phyloP scores from a whole-genome alignment of 2,329 filamentous ascomycete species.

The Penicillium aurantiogriseum region DNA sequence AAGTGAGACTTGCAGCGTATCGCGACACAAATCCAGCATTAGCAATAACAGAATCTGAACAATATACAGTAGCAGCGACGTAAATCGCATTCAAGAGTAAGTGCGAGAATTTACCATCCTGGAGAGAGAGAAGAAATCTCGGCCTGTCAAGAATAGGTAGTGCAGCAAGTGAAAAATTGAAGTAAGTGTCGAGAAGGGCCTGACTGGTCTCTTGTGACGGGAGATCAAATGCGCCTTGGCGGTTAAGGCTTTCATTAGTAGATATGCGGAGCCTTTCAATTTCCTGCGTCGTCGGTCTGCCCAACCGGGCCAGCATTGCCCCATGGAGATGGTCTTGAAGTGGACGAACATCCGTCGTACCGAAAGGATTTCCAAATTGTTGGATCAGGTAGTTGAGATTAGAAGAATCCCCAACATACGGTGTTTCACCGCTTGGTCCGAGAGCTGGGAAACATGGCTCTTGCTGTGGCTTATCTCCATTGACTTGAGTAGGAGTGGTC shows the following conservation, averaged over 20 bases:
- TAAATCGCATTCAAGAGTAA: slow-evolving; percentile 26
- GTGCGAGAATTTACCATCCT: slow-evolving; percentile 16
- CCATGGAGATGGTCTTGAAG: slow-evolving; percentile 22
- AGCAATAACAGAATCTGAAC: slow-evolving; percentile 19
- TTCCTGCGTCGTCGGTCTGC: slow-evolving; percentile 9
- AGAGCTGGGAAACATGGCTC: slow-evolving; percentile 13
- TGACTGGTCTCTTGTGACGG: slow-evolving; percentile 13
- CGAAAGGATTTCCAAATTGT: slow-evolving; percentile 26
- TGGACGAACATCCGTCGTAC: slow-evolving; percentile 8
- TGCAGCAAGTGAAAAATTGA: slow-evolving; percentile 17
- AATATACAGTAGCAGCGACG: slow-evolving; percentile 20
- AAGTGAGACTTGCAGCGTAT: slow-evolving; percentile 24
- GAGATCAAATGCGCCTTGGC: slow-evolving; percentile 21
- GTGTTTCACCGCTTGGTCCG: slow-evolving; percentile 5
- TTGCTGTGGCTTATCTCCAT: background rate
- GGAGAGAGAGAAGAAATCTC: slow-evolving; percentile 15
- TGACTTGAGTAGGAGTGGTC: background rate
- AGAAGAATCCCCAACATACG: slow-evolving; percentile 24
- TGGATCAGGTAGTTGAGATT: slow-evolving; percentile 27
- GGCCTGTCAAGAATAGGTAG: slow-evolving; percentile 23
- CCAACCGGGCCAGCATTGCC: slow-evolving; percentile 18
- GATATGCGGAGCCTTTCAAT: slow-evolving; percentile 9
- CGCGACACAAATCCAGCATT: slow-evolving; percentile 22
- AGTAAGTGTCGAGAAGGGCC: slow-evolving; percentile 24
- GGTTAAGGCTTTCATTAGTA: slow-evolving; percentile 1